Evolutionary conservation across 1,139 yeast genomes (phyloP).

Genomic region (Taphrina pruni): DNA sequence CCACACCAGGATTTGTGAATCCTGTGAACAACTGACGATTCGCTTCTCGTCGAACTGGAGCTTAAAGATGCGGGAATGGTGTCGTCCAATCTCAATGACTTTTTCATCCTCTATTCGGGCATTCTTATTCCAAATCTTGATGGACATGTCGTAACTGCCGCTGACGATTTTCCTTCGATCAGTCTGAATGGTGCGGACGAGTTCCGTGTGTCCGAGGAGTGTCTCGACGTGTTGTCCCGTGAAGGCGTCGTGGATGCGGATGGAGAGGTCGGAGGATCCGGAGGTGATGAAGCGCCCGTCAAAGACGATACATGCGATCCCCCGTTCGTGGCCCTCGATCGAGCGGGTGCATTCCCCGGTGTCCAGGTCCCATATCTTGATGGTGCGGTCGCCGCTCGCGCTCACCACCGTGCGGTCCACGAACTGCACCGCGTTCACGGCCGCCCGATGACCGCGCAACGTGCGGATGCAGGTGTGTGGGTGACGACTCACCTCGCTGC

Average conservation of each 20-base stretch:
- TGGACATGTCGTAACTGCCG: slow-evolving; percentile 55
- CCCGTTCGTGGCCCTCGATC: slow-evolving; percentile 43
- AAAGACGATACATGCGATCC: slow-evolving; percentile 45
- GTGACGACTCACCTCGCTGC: slow-evolving; percentile 9
- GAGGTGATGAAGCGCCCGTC: slow-evolving; percentile 48
- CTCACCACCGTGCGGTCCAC: slow-evolving; percentile 41
- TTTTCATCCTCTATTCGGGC: slow-evolving; percentile 64
- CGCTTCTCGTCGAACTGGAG: slow-evolving; percentile 43
- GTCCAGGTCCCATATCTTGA: slow-evolving; percentile 93
- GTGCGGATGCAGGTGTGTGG: slow-evolving; percentile 37
- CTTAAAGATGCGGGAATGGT: slow-evolving; percentile 41
- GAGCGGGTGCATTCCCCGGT: slow-evolving; percentile 89
- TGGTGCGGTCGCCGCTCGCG: slow-evolving; percentile 83
- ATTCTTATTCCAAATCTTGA: slow-evolving; percentile 58
- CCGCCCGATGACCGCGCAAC: slow-evolving; percentile 43
- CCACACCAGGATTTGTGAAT: slow-evolving; percentile 42
- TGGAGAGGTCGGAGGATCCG: slow-evolving; percentile 50
- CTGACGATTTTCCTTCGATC: slow-evolving; percentile 42
- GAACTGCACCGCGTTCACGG: slow-evolving; percentile 44
- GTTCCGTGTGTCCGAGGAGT: slow-evolving; percentile 64
- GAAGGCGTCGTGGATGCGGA: slow-evolving; percentile 60
- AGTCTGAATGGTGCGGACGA: slow-evolving; percentile 42
- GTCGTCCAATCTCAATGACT: slow-evolving; percentile 37
- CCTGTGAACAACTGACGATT: slow-evolving; percentile 43
- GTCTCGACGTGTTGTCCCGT: slow-evolving; percentile 68